phyloP scores from a whole-genome alignment of 345 rosid genomes.

The Bruguiera gymnorhiza region DNA sequence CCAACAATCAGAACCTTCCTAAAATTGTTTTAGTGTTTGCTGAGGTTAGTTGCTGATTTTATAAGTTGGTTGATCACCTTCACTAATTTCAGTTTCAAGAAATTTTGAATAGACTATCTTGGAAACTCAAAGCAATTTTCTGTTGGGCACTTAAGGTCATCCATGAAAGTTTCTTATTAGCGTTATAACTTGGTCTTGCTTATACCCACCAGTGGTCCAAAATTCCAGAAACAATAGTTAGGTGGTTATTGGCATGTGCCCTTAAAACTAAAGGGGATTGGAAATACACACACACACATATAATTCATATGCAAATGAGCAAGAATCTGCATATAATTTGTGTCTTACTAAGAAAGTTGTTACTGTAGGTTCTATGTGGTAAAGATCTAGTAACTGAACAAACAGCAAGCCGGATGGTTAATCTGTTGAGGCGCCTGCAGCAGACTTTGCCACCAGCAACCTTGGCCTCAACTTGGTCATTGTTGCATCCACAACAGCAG shows the following conservation, averaged over 20 bases:
- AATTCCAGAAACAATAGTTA: no score
- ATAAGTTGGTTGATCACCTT: background rate
- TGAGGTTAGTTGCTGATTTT: conserved; percentile 55
- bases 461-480: conserved; percentile 84
- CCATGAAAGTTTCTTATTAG: no score
- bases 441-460: conserved; percentile 83
- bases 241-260: no score
- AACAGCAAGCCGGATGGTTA: conserved; percentile 69
- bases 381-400: conserved; percentile 86
- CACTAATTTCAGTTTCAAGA: background rate
- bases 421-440: conserved; percentile 77
- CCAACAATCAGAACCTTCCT: conserved; percentile 82
- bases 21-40: conserved; percentile 86
- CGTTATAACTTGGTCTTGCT: no score
- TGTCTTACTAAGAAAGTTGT: background rate
- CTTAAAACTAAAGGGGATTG: background rate
- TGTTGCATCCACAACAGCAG: conserved; percentile 88
- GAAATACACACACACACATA: background rate
- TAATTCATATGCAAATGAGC: background rate
- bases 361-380: conserved; percentile 71
- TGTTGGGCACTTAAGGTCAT: no score
- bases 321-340: background rate
- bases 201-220: no score
- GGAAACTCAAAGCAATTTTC: background rate
- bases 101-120: background rate